phyloP scores from a whole-genome alignment of 352 stramenopile genomes.

The Globisporangium recalcitrans region DNA sequence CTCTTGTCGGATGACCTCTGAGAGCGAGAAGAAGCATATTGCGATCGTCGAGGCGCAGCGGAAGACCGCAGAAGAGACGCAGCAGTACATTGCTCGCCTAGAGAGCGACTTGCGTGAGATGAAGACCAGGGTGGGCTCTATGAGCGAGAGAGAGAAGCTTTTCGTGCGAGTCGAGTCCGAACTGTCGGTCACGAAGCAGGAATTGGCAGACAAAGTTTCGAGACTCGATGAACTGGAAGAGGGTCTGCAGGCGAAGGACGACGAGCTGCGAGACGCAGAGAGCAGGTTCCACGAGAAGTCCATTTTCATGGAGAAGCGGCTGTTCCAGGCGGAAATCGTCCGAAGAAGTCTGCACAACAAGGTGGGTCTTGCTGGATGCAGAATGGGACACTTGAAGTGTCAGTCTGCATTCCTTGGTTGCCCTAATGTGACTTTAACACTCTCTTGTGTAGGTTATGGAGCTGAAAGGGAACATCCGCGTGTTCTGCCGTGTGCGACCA shows the following conservation, averaged over 20 bases:
- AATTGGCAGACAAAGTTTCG: slow-evolving; percentile 28
- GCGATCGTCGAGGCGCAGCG: slow-evolving; percentile 23
- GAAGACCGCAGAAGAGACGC: slow-evolving; percentile 19
- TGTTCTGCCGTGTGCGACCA: slow-evolving; percentile 93
- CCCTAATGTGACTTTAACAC: not conserved
- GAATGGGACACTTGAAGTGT: too few species aligned
- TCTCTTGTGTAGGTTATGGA: slow-evolving; percentile 84
- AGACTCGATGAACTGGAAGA: slow-evolving; percentile 30
- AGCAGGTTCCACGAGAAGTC: slow-evolving; percentile 26
- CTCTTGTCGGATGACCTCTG: slow-evolving; percentile 16
- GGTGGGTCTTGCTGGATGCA: slow-evolving; percentile 21
- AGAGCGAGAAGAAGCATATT: slow-evolving; percentile 34
- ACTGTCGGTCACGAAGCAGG: slow-evolving; percentile 27
- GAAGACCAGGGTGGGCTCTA: slow-evolving; percentile 18
- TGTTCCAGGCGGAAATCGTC: slow-evolving; percentile 65
- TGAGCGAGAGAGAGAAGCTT: slow-evolving; percentile 35
- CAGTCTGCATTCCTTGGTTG: too few species aligned
- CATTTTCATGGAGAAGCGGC: slow-evolving; percentile 35
- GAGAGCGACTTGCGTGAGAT: slow-evolving; percentile 32
- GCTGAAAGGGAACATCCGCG: slow-evolving; percentile 95
- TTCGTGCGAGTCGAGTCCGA: slow-evolving; percentile 33
- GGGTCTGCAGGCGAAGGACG: slow-evolving; percentile 25
- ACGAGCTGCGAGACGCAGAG: slow-evolving; percentile 24
- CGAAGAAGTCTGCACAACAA: slow-evolving; percentile 84
- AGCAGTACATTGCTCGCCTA: slow-evolving; percentile 28